Conservation (phyloP, 75 land plant genomes). For the Cupressus sempervirens region DNA sequence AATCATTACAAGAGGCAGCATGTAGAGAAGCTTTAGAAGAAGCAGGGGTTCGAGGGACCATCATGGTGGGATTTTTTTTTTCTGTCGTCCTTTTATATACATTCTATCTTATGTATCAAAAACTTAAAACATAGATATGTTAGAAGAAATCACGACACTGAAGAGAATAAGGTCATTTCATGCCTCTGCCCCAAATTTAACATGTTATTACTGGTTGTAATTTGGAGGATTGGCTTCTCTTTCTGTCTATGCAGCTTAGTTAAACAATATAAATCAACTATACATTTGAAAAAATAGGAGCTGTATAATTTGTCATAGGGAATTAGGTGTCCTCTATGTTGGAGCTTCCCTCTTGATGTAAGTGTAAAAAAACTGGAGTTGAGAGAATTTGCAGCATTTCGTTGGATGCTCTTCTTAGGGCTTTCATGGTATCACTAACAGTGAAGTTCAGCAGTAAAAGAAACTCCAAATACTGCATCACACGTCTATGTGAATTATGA, state of each 20-base stretch:
- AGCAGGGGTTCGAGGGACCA: slow-evolving; percentile 69
- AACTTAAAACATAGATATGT: not conserved
- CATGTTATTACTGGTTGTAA: not conserved
- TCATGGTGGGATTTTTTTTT: slow-evolving; percentile 26
- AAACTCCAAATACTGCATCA: not conserved
- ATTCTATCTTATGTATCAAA: not conserved
- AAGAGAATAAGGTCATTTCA: not conserved
- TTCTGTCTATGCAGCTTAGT: not conserved
- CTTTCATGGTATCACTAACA: not conserved
- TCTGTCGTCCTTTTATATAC: not conserved
- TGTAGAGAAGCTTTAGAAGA: slow-evolving; percentile 82
- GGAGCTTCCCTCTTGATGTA: not conserved
- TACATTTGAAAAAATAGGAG: not conserved
- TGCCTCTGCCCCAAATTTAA: not conserved
- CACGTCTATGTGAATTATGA: not conserved
- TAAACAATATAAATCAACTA: not conserved
- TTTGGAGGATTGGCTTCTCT: not conserved
- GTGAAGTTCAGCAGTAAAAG: not conserved
- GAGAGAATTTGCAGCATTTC: not conserved
- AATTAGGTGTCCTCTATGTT: not conserved
- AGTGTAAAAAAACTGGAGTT: not conserved
- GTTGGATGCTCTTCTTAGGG: not conserved
- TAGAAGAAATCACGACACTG: not conserved
- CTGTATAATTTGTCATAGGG: not conserved
- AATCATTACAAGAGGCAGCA: slow-evolving; percentile 70